A percentile compares a stretch with the other conserved stretches of the same genome.
These are phyloP conservation scores for Aspergillus tubingensis DNA, from an alignment of 2,329 filamentous ascomycete genomes.

Conservation along the genomic window DNA sequence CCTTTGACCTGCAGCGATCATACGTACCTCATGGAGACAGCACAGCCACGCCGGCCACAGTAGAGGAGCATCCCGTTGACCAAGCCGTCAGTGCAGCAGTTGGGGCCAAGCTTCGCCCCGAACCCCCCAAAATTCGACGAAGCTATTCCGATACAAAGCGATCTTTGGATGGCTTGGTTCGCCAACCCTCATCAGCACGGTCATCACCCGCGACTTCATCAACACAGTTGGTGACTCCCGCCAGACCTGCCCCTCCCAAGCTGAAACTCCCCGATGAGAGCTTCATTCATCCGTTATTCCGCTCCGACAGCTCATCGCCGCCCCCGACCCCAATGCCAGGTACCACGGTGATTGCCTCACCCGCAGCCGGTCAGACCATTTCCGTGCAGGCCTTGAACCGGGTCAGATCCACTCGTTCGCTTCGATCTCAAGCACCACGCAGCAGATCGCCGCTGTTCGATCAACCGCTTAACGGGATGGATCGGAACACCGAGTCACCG, in stretches of 20 bases:
- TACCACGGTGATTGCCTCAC: constrained; percentile 58
- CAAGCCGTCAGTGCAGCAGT: constrained; percentile 17
- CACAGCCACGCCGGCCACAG: constrained; percentile 9
- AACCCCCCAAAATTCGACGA: constrained; percentile 12
- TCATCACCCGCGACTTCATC: constrained; percentile 26
- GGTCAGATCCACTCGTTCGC: constrained; percentile 37
- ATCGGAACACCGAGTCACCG: constrained; percentile 12
- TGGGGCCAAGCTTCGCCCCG: constrained; percentile 3
- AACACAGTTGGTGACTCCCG: constrained; percentile 18
- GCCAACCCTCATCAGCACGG: constrained; percentile 19
- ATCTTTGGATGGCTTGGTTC: constrained; percentile 30
- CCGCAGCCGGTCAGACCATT: constrained; percentile 56
- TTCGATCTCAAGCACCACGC: constrained; percentile 27
- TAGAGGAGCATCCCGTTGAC: constrained; percentile 3
- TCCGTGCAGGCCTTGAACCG: constrained; percentile 39
- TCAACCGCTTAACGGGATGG: constrained; percentile 9
- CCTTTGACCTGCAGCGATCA: constrained; percentile 26
- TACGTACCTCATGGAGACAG: constrained; percentile 15
- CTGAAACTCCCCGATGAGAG: constrained; percentile 44
- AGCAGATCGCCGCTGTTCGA: constrained; percentile 23
- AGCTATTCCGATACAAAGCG: constrained; percentile 22
- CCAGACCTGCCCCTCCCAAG: constrained; percentile 20
- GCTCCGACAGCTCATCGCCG: constrained; percentile 55
- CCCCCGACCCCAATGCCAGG: constrained; percentile 54
- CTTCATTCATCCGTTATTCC: constrained; percentile 61